Conservation (phyloP, 2,329 filamentous ascomycete genomes). For the Cercospora sp. region DNA sequence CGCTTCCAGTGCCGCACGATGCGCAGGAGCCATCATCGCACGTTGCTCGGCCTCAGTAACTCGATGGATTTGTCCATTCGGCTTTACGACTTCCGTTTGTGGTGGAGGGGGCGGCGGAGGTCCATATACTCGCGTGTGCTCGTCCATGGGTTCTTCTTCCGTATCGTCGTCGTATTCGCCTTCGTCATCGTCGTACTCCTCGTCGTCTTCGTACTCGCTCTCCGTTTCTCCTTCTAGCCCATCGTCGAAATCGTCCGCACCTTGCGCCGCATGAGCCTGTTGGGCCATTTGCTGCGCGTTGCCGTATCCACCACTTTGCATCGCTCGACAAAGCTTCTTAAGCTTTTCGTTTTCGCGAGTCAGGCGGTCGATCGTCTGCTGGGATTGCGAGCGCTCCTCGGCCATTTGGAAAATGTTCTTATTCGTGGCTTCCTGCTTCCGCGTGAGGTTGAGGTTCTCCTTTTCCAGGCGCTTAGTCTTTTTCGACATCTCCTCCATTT, state of each 20-base stretch:
- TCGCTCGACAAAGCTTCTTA: constrained; percentile 90
- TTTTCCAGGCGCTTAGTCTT: constrained; percentile 97
- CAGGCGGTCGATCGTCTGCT: constrained; percentile 75
- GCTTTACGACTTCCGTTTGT: constrained; percentile 25
- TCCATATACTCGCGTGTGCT: constrained; percentile 42
- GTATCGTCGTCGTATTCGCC: constrained; percentile 65
- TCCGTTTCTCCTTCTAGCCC: constrained; percentile 55
- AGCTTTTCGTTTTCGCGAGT: constrained; percentile 87
- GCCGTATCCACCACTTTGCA: constrained; percentile 91
- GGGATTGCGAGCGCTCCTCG: constrained; percentile 77
- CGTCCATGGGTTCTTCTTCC: constrained; percentile 52
- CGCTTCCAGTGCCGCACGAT: constrained; percentile 23
- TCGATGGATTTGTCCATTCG: constrained; percentile 30
- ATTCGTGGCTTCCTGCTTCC: constrained; percentile 91
- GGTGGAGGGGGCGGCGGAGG: constrained; percentile 53
- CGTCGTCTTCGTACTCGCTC: constrained; percentile 67
- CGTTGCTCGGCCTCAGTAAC: constrained; percentile 25
- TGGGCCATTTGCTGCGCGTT: constrained; percentile 29
- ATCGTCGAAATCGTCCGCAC: constrained; percentile 34
- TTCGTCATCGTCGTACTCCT: constrained; percentile 66
- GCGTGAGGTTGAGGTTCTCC: constrained; percentile 86
- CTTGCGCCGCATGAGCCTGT: constrained; percentile 21
- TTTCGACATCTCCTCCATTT: constrained; percentile 99
- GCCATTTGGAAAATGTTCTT: constrained; percentile 97
- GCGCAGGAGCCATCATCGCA: constrained; percentile 24